Percentiles rank a stretch among this genome's conserved stretches.
Conservation (phyloP, 352 stramenopile genomes). For the Stramenopiles sp. region DNA sequence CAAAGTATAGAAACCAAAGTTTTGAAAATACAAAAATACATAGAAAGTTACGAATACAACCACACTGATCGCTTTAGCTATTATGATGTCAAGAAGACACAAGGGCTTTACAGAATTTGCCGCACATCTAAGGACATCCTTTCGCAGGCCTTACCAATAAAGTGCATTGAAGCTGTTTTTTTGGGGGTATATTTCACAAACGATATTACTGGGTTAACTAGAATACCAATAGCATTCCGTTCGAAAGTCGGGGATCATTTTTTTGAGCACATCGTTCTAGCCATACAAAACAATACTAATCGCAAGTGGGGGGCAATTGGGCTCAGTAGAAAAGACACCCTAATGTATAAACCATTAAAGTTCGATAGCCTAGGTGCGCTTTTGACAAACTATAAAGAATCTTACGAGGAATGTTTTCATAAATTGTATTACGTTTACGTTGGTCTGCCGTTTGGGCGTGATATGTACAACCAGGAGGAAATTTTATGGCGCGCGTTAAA, state of each 20-base stretch:
- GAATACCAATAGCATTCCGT: background rate
- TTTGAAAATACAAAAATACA: slow-evolving; percentile 1
- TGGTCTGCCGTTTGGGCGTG: background rate
- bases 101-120: background rate
- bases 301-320: background rate
- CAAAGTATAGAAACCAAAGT: background rate
- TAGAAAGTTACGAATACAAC: background rate
- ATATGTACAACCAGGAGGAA: background rate
- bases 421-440: background rate
- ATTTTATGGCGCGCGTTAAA: background rate
- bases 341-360: background rate
- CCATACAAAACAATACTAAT: background rate
- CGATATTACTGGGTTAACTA: background rate
- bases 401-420: background rate
- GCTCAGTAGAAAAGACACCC: background rate
- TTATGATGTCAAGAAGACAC: background rate
- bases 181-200: background rate
- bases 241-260: background rate
- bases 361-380: background rate
- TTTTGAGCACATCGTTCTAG: slow-evolving; percentile 5
- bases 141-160: background rate
- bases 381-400: background rate
- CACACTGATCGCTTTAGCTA: background rate
- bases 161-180: background rate
- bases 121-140: background rate